These are phyloP conservation scores for Infundibulicybe gibba DNA, from an alignment of 768 basidiomycete genomes.

Conservation along the genomic window DNA sequence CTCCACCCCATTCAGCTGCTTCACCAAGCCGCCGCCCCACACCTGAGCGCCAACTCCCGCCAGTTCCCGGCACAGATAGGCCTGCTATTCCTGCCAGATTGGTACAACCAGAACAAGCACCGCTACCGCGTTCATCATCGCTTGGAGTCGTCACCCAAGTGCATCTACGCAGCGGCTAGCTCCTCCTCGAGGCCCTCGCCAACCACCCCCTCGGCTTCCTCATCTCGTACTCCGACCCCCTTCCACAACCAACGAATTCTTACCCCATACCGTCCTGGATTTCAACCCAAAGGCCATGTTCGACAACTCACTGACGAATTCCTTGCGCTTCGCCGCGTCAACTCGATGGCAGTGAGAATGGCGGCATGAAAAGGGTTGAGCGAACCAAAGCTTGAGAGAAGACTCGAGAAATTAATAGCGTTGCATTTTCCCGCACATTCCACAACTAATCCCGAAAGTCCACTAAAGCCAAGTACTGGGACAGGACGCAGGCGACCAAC, in stretches of 20 bases:
- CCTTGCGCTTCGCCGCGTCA: conserved; percentile 37
- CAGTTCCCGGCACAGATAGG: too few relatives aligned
- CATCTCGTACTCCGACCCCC: conserved; percentile 5
- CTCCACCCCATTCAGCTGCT: too few relatives aligned
- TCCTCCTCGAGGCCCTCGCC: neutral
- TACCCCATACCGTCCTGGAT: conserved; percentile 84
- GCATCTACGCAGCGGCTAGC: neutral
- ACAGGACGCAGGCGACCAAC: conserved; percentile 11
- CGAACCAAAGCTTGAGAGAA: conserved; percentile 78
- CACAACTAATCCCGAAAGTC: conserved; percentile 5
- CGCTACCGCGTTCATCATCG: too few relatives aligned
- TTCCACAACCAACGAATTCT: conserved; percentile 15
- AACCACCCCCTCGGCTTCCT: neutral
- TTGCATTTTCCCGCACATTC: conserved; percentile 56
- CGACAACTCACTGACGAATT: conserved; percentile 83
- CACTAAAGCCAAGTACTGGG: conserved; percentile 8
- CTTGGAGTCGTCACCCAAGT: too few relatives aligned
- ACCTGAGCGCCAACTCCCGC: too few relatives aligned
- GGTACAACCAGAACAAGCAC: too few relatives aligned
- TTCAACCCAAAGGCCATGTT: conserved; percentile 88
- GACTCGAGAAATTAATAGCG: conserved; percentile 83
- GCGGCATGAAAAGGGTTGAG: conserved; percentile 58
- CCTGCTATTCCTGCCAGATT: too few relatives aligned
- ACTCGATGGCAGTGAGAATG: conserved; percentile 31
- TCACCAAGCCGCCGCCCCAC: too few relatives aligned